Evolutionary conservation across 2,329 filamentous ascomycete genomes (phyloP), one percentile per base, ranked within the genome.

Genomic region (Cercospora citrullina): DNA sequence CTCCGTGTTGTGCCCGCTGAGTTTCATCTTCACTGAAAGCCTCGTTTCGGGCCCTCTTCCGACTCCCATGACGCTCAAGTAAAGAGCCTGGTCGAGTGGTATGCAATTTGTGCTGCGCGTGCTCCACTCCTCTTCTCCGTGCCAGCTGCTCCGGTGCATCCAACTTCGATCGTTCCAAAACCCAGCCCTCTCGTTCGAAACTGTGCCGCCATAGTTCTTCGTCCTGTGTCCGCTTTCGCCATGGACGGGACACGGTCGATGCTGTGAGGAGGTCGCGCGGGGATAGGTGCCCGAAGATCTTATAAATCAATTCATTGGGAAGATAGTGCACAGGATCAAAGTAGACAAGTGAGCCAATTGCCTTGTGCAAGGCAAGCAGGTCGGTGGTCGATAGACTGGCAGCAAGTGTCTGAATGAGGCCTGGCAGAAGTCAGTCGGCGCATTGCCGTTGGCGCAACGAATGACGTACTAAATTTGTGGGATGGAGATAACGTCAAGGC

Each of bases 311-410:
- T 79, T 99, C 95, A 28, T 92, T 89, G 0, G 95, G 95, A 0
- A 99, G 87, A 75, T 92, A 89, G 71, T 88, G 84, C 51, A 97
- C 89, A 64, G 97, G 97, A 80, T 99, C 92, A 81, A 97, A 94
- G 79, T 97, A 98, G 39, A 73, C 69, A 64, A 72, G 67, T 89
- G 63, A 94, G 86, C 4, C 93, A 92, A 71, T 67, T 30, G 71
- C 62, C 61, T 70, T 70, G 64, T 72, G 71, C 51, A 64, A 23
- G 9, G 21, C 16, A n/a, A 64, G 31, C 18, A 64, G 30, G 12
- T 57, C 62, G 9, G 62, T 12, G 2, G 62, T 64, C 16, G 48
- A 57, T 10, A 64, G 23, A 16, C 18, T 64, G 51, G 28, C 31
- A 18, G 51, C 48, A 39, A 64, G 30, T 1, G 21, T 23, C 62